Base-by-base conservation (phyloP, 2,329 filamentous ascomycete species). In the Ophiostoma pallidulum region DNA sequence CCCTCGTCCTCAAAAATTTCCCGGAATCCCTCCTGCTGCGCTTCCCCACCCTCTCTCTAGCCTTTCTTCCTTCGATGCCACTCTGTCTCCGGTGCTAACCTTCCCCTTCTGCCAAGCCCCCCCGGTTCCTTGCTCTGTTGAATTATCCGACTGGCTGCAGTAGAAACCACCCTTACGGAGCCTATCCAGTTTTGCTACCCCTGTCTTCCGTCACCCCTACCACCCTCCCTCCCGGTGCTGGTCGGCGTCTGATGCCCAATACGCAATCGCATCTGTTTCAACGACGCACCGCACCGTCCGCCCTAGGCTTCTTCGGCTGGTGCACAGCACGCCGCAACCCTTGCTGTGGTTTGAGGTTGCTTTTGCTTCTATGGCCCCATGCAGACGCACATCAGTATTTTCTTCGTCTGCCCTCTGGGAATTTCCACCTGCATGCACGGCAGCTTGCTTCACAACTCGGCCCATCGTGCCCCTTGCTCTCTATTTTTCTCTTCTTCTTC, bases 131-230 rank as follows among this genome's bases (percentile, higher is more conserved):
- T 42, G 40, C 32, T 32, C 18, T 39, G 16, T 16, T 24, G 40
- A 47, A 50, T 47, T 50, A 44, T 44, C 48, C 48, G 44, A 50
- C 48, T 50, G 44, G 44, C 33, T 47, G 19, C 48, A 47, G 19
- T 41, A 43, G 26, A 36, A 41, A 49, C n/a, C 29, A 14, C 37
- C 37, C 37, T 20, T 22, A 33, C 31, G 14, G 38, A 22, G n/a
- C n/a, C n/a, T n/a, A n/a, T n/a, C n/a, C n/a, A n/a, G n/a, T n/a
- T n/a, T n/a, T n/a, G n/a, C 29, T 19, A 47, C 37, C 44, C 45
- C 35, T 40, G 45, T 47, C 45, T 41, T 29, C 45, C 37, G 29
- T 36, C 45, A 47, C 45, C 37, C 36, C 45, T 35, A 41, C 37
- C 36, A 41, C 45, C 37, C 45, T 35, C 45, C 44, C 29, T 32